Conservation (phyloP, 768 basidiomycete genomes). For the Agrocybe chaxingu region DNA sequence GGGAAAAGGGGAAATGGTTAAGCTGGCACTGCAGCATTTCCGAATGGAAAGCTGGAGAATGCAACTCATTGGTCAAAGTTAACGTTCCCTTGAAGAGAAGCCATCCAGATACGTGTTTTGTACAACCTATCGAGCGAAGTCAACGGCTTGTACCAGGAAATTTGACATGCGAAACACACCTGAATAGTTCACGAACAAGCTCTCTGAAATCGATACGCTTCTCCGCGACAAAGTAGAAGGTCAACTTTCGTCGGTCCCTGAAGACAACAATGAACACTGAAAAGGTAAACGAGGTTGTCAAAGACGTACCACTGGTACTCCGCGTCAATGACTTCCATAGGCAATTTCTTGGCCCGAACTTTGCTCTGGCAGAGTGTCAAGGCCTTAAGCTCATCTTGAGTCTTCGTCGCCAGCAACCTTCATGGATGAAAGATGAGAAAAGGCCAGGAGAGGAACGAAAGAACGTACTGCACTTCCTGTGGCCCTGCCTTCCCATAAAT, state of each 20-base stretch:
- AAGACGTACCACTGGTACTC: conserved; percentile 91
- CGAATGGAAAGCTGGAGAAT: too few species aligned
- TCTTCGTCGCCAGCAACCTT: conserved; percentile 77
- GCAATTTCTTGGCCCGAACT: conserved; percentile 89
- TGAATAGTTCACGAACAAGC: conserved; percentile 90
- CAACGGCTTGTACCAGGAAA: background rate
- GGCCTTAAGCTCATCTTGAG: conserved; percentile 90
- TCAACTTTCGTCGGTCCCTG: conserved; percentile 97
- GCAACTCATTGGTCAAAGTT: conserved; percentile 32
- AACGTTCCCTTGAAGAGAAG: conserved; percentile 61
- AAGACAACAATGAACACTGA: background rate
- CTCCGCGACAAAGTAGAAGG: conserved; percentile 96
- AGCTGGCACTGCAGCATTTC: too few species aligned
- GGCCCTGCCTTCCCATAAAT: conserved; percentile 86
- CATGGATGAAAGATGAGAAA: conserved; percentile 7
- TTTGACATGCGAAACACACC: conserved; percentile 41
- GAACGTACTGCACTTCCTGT: conserved; percentile 72
- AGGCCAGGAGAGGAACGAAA: conserved; percentile 3
- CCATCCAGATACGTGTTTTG: conserved; percentile 97
- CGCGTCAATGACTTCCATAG: conserved; percentile 98
- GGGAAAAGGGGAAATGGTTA: background rate
- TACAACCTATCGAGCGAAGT: conserved; percentile 54
- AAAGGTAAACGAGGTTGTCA: background rate
- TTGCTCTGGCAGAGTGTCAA: conserved; percentile 89
- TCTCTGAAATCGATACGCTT: conserved; percentile 96